These are phyloP conservation scores for Kwoniella mangroviensis DNA, from an alignment of 768 basidiomycete species.

Conservation along the genomic window DNA sequence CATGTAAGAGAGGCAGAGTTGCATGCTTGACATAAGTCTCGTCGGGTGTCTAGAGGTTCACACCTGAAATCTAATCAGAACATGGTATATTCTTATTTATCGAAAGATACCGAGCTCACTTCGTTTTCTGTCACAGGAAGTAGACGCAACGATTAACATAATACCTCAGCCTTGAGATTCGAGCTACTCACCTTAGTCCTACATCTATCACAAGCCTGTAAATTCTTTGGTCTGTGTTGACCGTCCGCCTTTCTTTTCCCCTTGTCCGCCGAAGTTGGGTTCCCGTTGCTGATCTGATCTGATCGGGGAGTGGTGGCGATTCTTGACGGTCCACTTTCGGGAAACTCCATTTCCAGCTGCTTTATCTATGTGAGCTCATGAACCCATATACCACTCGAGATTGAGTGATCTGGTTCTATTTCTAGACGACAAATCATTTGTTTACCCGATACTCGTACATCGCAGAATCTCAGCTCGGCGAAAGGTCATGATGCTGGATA, in stretches of 20 bases:
- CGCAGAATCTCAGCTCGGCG: too few relatives aligned
- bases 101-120: constrained; percentile 1
- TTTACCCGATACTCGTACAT: not conserved
- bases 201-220: constrained; percentile 32
- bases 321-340: constrained; percentile 19
- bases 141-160: not conserved
- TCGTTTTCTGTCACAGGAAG: constrained; percentile 16
- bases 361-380: not conserved
- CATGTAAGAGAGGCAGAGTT: constrained; percentile 18
- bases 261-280: constrained; percentile 6
- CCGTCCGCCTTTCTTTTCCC: constrained; percentile 20
- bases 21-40: constrained; percentile 23
- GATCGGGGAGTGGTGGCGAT: not conserved
- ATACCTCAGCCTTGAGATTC: not conserved
- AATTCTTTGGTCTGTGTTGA: constrained; percentile 15
- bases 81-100: not conserved
- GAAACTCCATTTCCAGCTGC: not conserved
- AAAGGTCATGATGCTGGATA: too few relatives aligned
- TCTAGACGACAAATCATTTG: not conserved
- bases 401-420: not conserved
- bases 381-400: not conserved
- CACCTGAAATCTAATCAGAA: constrained; percentile 11
- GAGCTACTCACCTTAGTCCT: constrained; percentile 19
- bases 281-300: not conserved
- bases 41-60: constrained; percentile 3